Evolutionary conservation across 148 eudicot species (phyloP).

Genomic region (Cornus kousa): DNA sequence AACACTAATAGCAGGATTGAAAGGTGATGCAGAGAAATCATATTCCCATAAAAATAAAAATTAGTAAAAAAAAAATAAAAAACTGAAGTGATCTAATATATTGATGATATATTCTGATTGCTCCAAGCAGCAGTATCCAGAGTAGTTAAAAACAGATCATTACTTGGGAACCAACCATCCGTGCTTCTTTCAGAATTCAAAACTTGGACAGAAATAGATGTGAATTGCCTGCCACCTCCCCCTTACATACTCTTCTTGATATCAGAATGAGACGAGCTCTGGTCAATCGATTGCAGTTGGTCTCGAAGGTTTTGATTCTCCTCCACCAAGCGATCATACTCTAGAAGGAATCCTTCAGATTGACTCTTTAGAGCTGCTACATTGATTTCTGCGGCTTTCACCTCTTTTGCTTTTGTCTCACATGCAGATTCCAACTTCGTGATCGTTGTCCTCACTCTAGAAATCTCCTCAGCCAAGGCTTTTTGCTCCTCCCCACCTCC

Average conservation of each 20-base stretch:
- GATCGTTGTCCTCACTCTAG: slow-evolving; percentile 28
- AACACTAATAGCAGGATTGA: no score
- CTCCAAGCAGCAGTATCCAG: no score
- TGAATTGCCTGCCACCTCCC: not conserved
- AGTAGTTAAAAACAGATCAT: no score
- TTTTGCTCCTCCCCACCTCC: slow-evolving; percentile 19
- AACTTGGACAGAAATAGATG: not conserved
- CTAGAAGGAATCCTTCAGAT: slow-evolving; percentile 42
- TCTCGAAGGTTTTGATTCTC: slow-evolving; percentile 46
- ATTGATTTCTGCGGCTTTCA: slow-evolving; percentile 31
- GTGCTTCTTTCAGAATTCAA: no score
- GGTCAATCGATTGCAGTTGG: slow-evolving; percentile 36
- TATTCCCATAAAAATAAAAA: no score
- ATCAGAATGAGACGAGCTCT: slow-evolving; percentile 17
- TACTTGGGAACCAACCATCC: no score
- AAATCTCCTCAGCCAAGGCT: slow-evolving; percentile 26
- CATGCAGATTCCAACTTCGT: slow-evolving; percentile 38
- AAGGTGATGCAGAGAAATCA: no score
- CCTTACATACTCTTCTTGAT: slow-evolving; percentile 32
- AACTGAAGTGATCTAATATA: no score
- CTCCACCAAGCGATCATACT: slow-evolving; percentile 49
- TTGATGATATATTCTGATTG: no score
- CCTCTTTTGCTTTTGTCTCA: slow-evolving; percentile 36
- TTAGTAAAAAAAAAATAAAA: no score
- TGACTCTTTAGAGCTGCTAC: slow-evolving; percentile 45